phyloP scores from a whole-genome alignment of 2,329 filamentous ascomycete genomes.

The Aureobasidium musti region DNA sequence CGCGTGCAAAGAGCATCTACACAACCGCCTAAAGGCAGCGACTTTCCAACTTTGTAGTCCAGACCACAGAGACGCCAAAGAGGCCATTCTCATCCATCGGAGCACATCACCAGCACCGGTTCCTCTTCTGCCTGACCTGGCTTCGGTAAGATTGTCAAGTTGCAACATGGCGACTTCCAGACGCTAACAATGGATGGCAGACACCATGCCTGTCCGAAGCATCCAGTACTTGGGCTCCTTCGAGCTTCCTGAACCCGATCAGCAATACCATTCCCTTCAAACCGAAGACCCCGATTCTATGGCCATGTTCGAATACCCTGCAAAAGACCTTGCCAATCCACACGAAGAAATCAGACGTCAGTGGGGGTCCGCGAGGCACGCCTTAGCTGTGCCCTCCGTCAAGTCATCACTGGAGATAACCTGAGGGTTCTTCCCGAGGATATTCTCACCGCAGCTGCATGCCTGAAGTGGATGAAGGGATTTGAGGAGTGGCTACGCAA shows the following conservation, averaged over 20 bases:
- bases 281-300: not conserved
- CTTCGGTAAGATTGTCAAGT: not conserved
- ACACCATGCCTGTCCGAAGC: not conserved
- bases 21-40: no score
- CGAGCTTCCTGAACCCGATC: not conserved
- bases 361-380: not conserved
- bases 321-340: not conserved
- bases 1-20: no score
- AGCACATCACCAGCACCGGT: no score
- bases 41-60: no score
- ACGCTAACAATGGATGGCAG: not conserved
- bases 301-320: not conserved
- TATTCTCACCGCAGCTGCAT: not conserved
- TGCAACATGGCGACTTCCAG: not conserved
- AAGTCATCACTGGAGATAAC: not conserved
- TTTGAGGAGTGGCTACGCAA: not conserved
- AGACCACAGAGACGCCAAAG: no score
- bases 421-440: not conserved
- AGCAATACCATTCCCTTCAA: not conserved
- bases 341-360: not conserved
- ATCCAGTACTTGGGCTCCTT: not conserved
- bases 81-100: no score
- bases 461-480: not conserved
- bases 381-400: not conserved
- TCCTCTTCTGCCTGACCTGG: no score